These are phyloP conservation scores for Xylaria hypoxylon DNA, from an alignment of 2,329 filamentous ascomycete genomes.

Conservation along the genomic window DNA sequence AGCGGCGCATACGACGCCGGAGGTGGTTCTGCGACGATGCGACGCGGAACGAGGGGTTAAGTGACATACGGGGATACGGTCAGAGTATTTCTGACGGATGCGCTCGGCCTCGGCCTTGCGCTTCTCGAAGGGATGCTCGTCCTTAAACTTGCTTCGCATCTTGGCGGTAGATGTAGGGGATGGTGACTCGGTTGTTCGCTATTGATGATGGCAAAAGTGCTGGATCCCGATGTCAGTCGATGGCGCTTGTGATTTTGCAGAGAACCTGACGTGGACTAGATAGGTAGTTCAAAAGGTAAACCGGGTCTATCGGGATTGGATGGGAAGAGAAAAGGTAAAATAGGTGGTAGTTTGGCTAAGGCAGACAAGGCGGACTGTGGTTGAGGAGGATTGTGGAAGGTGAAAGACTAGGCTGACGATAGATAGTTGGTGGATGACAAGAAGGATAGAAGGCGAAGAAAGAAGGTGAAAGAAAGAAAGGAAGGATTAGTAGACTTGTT, in stretches of 20 bases:
- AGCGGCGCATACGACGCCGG: neutral
- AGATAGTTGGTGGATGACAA: conserved; percentile 36
- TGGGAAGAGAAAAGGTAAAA: neutral
- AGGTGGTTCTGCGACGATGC: neutral
- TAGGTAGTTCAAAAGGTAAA: conserved; percentile 8
- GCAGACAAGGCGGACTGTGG: neutral
- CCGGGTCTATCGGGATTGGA: neutral
- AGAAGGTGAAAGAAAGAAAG: conserved; percentile 23
- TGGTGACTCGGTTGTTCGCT: conserved; percentile 36
- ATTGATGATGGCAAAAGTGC: conserved; percentile 2
- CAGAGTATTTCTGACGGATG: conserved; percentile 98
- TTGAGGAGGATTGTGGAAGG: conserved; percentile 4
- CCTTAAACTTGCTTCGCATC: conserved; percentile 99
- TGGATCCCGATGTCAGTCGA: conserved; percentile 21
- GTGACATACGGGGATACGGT: conserved; percentile 93
- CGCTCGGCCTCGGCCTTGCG: conserved; percentile 99
- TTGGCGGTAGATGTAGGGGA: conserved; percentile 56
- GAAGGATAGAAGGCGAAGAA: conserved; percentile 31
- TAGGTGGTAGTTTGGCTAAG: neutral
- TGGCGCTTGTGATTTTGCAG: neutral
- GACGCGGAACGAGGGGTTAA: conserved; percentile 25
- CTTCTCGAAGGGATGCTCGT: conserved; percentile 99
- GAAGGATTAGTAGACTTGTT: conserved; percentile 3
- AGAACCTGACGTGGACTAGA: neutral
- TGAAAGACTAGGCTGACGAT: conserved; percentile 32